These are phyloP conservation scores for Penicillium sp. DNA, from an alignment of 2,329 filamentous ascomycete species.

Conservation along the genomic window DNA sequence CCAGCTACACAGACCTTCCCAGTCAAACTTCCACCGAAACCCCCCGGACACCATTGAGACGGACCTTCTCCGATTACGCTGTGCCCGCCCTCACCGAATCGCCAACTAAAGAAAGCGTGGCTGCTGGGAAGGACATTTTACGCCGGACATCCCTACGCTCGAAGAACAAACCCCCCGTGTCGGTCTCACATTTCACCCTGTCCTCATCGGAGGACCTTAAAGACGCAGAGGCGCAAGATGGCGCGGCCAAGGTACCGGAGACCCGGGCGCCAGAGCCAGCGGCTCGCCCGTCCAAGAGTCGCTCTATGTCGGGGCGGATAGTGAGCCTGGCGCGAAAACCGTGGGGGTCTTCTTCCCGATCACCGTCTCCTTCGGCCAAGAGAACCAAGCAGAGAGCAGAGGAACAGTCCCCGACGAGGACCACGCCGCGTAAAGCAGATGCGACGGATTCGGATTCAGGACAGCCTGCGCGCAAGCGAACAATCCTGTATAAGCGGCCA, in stretches of 20 bases:
- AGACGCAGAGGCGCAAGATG: constrained; percentile 28
- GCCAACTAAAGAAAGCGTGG: constrained; percentile 42
- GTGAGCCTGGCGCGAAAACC: constrained; percentile 56
- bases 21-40: constrained; percentile 39
- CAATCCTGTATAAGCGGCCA: constrained; percentile 41
- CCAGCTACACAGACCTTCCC: constrained; percentile 63
- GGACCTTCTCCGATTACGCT: constrained; percentile 55
- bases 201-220: constrained; percentile 41
- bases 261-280: constrained; percentile 36
- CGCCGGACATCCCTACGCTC: constrained; percentile 46
- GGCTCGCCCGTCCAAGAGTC: constrained; percentile 46
- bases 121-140: constrained; percentile 46
- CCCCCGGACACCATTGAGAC: constrained; percentile 47
- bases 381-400: constrained; percentile 34
- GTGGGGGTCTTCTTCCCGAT: constrained; percentile 53
- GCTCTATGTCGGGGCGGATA: constrained; percentile 55
- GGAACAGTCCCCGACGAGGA: constrained; percentile 31
- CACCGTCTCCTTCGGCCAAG: constrained; percentile 50
- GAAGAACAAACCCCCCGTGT: constrained; percentile 35
- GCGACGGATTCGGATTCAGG: constrained; percentile 27
- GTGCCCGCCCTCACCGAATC: constrained; percentile 45
- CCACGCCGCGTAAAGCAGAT: constrained; percentile 20
- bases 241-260: constrained; percentile 27
- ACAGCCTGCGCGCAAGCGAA: constrained; percentile 33
- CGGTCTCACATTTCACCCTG: constrained; percentile 42